These are phyloP conservation scores for Corynascus novoguineensis DNA, from an alignment of 495 filamentous ascomycete genomes.

Conservation along the genomic window DNA sequence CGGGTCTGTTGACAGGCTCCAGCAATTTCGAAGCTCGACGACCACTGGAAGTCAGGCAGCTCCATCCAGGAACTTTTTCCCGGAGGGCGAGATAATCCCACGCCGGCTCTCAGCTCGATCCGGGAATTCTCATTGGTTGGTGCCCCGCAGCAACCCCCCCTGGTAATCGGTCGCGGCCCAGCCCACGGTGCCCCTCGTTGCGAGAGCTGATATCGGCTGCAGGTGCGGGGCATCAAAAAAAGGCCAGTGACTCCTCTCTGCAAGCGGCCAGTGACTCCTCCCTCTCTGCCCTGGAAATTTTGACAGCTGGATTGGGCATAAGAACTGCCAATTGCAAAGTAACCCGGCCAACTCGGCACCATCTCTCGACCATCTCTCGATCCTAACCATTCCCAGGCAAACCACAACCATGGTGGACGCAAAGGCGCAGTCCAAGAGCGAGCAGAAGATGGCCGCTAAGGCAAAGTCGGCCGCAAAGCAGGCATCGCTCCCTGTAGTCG, in stretches of 20 bases:
- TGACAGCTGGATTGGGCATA: conserved; percentile 4
- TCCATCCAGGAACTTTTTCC: conserved; percentile 30
- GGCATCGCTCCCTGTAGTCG: conserved; percentile 40
- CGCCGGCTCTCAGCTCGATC: conserved; percentile 11
- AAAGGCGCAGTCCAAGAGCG: conserved; percentile 60
- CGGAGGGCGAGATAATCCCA: conserved; percentile 31
- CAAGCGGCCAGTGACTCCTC: conserved; percentile 16
- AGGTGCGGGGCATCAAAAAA: conserved; percentile 27
- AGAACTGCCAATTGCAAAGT: conserved; percentile 2
- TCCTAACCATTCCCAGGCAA: not conserved
- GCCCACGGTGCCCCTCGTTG: conserved; percentile 27
- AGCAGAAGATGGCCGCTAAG: conserved; percentile 67
- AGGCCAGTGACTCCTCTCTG: conserved; percentile 13
- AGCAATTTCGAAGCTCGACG: conserved; percentile 28
- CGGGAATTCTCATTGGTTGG: conserved; percentile 6
- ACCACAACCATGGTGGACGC: conserved; percentile 37
- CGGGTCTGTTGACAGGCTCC: conserved; percentile 24
- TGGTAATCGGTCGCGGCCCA: conserved; percentile 10
- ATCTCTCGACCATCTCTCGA: not conserved
- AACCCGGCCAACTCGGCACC: not conserved
- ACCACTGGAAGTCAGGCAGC: conserved; percentile 21
- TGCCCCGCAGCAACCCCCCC: not conserved
- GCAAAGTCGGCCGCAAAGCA: conserved; percentile 61
- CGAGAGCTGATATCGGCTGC: not conserved
- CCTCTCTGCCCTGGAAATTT: conserved; percentile 5